Percentiles rank a stretch among this genome's conserved stretches.
These are phyloP conservation scores for Hypomontagnella submonticulosa DNA, from an alignment of 495 filamentous ascomycete genomes.

Conservation along the genomic window DNA sequence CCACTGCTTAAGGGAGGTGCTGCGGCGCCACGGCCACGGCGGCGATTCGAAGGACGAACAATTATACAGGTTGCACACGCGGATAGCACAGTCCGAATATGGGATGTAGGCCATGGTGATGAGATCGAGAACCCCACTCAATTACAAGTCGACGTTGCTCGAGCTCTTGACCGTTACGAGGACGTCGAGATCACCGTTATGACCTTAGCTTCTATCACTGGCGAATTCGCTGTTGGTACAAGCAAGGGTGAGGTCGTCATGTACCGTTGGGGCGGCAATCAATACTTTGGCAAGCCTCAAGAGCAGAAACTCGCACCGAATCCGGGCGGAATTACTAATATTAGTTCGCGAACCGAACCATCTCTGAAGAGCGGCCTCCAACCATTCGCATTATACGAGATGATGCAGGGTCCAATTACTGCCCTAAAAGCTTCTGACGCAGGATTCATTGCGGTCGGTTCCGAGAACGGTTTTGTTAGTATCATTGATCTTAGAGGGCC, in stretches of 20 bases:
- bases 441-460: slow-evolving; percentile 89
- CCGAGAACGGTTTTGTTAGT: slow-evolving; percentile 78
- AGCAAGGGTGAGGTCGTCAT: slow-evolving; percentile 83
- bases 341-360: slow-evolving; percentile 80
- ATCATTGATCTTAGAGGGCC: slow-evolving; percentile 91
- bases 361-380: slow-evolving; percentile 82
- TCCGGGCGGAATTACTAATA: slow-evolving; percentile 73
- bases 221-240: slow-evolving; percentile 87
- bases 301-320: slow-evolving; percentile 57
- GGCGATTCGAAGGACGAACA: slow-evolving; percentile 82
- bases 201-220: slow-evolving; percentile 78
- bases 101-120: slow-evolving; percentile 90
- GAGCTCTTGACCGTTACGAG: slow-evolving; percentile 83
- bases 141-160: slow-evolving; percentile 84
- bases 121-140: slow-evolving; percentile 88
- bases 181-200: slow-evolving; percentile 79
- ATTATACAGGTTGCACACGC: slow-evolving; percentile 84
- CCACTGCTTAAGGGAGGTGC: slow-evolving; percentile 80
- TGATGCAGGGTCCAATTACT: slow-evolving; percentile 80
- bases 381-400: slow-evolving; percentile 81
- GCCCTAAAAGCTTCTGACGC: slow-evolving; percentile 86
- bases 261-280: slow-evolving; percentile 87
- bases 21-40: slow-evolving; percentile 71
- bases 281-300: slow-evolving; percentile 66
- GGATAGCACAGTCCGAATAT: slow-evolving; percentile 86